Evolutionary conservation across 306 rosid genomes (phyloP).

Genomic region (Dalbergia cochinchinensis): DNA sequence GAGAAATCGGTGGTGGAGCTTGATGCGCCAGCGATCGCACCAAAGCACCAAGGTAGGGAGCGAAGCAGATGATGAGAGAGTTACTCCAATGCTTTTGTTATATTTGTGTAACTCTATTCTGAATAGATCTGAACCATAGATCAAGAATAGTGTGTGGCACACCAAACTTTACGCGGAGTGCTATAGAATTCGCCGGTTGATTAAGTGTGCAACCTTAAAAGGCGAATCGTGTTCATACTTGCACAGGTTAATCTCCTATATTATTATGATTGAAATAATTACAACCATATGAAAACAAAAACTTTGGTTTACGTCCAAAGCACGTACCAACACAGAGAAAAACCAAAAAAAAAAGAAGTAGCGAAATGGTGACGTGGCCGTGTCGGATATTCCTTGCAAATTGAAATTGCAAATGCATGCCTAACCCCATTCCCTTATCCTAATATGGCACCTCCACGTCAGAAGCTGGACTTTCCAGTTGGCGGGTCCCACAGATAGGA

Average conservation of each 20-base stretch:
- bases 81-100: no score
- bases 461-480: conserved; percentile 37
- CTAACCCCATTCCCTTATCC: background rate
- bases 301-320: background rate
- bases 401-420: background rate
- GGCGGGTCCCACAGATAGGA: conserved; percentile 41
- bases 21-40: no score
- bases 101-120: no score
- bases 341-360: background rate
- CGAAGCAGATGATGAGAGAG: no score
- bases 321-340: background rate
- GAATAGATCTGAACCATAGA: no score
- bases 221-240: background rate
- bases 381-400: background rate
- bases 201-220: background rate
- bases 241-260: background rate
- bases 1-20: no score
- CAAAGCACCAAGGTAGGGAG: no score
- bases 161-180: no score
- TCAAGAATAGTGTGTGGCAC: no score
- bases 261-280: conserved; percentile 1
- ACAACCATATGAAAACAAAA: conserved; percentile 2
- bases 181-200: background rate
- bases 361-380: background rate
- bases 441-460: conserved; percentile 35